These are phyloP conservation scores for Symbiodinium pilosum DNA, from an alignment of 73 alveolate genomes.

Conservation along the genomic window DNA sequence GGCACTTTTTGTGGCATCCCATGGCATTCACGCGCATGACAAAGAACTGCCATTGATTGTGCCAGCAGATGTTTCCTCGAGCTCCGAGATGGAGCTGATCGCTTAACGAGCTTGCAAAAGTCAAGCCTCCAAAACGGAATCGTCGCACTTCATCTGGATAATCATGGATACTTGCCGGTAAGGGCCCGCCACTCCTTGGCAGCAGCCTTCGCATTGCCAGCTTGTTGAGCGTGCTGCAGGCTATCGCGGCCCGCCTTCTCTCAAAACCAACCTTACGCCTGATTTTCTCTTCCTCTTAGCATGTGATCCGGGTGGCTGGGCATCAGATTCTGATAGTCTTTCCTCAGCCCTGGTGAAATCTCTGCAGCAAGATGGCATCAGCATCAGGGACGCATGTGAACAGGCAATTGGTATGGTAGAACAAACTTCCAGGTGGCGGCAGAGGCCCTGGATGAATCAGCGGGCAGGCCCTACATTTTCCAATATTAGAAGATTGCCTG, in stretches of 20 bases:
- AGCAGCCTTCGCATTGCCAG: not conserved
- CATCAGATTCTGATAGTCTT: conserved; percentile 32
- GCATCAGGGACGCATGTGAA: conserved; percentile 53
- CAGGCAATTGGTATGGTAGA: not conserved
- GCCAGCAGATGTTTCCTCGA: conserved; percentile 27
- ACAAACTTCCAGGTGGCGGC: conserved; percentile 10
- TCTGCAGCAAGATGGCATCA: conserved; percentile 29
- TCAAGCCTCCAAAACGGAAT: not conserved
- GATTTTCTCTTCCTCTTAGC: conserved; percentile 19
- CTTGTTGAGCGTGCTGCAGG: not conserved
- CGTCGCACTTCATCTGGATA: conserved; percentile 31
- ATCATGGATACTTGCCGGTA: conserved; percentile 36
- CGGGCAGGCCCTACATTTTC: conserved; percentile 28
- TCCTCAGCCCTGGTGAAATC: conserved; percentile 26
- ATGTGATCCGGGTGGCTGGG: conserved; percentile 73
- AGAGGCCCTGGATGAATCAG: conserved; percentile 75
- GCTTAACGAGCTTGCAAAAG: conserved; percentile 30
- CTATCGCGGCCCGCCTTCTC: conserved; percentile 27
- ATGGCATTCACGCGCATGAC: conserved; percentile 57
- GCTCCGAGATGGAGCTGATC: conserved; percentile 24
- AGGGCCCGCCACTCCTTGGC: conserved; percentile 42
- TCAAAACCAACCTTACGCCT: conserved; percentile 15
- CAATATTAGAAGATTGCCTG: not conserved
- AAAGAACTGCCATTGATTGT: conserved; percentile 51
- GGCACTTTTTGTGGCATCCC: conserved; percentile 62